These are phyloP conservation scores for Halophytophthora batemanensis DNA, from an alignment of 352 stramenopile genomes.

Conservation along the genomic window DNA sequence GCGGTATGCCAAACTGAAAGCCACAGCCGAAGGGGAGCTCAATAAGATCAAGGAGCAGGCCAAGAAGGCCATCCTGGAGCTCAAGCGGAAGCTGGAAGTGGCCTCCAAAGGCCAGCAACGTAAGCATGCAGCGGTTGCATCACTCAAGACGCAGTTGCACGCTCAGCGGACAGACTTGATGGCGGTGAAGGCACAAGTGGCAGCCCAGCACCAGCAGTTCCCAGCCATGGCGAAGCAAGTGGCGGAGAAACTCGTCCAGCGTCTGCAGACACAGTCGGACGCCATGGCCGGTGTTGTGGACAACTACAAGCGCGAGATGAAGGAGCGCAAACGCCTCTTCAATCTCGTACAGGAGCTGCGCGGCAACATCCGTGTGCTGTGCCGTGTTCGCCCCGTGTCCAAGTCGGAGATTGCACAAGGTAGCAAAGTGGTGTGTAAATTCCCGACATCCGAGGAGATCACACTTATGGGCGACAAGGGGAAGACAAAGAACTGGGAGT, in stretches of 20 bases:
- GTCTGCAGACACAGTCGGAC: conserved; percentile 68
- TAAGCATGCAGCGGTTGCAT: conserved; percentile 42
- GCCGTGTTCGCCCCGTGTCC: conserved; percentile 92
- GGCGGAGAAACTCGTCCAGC: conserved; percentile 66
- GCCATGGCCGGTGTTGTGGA: conserved; percentile 84
- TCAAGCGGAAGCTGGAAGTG: conserved; percentile 72
- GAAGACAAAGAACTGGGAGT: conserved; percentile 86
- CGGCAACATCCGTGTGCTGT: conserved; percentile 97
- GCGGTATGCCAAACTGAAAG: conserved; percentile 75
- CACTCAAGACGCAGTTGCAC: conserved; percentile 40
- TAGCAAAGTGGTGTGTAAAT: conserved; percentile 83
- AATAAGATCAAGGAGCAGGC: conserved; percentile 86
- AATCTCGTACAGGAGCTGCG: conserved; percentile 96
- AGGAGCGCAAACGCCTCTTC: conserved; percentile 91
- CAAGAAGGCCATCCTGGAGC: conserved; percentile 83
- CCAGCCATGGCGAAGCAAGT: conserved; percentile 63
- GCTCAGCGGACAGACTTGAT: conserved; percentile 55
- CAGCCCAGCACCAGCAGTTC: conserved; percentile 51
- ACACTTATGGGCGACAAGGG: conserved; percentile 76
- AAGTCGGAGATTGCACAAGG: conserved; percentile 67
- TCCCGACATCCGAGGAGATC: conserved; percentile 73
- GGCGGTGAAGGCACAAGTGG: conserved; percentile 52
- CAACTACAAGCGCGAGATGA: conserved; percentile 88
- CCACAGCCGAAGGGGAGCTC: conserved; percentile 67
- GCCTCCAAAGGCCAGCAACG: conserved; percentile 56